phyloP scores from a whole-genome alignment of 768 basidiomycete species.

The Tricholoma sp. region DNA sequence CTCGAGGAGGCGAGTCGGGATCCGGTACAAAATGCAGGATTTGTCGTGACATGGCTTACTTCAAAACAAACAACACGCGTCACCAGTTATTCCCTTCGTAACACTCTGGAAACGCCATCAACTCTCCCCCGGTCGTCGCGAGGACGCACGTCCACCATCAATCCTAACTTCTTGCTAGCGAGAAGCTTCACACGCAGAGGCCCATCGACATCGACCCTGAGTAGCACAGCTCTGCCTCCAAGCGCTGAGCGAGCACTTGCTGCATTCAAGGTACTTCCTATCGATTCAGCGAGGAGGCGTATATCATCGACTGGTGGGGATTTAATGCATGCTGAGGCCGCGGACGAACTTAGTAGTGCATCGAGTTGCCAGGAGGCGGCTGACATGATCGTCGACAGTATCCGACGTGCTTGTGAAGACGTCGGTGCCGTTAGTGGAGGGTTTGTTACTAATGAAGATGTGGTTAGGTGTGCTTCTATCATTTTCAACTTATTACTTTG shows the following conservation, averaged over 20 bases:
- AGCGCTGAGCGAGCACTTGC: slow-evolving; percentile 46
- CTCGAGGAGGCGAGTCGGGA: slow-evolving; percentile 91
- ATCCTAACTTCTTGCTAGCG: slow-evolving; percentile 6
- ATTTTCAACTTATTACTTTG: slow-evolving; percentile 7
- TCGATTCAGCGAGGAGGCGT: slow-evolving; percentile 53
- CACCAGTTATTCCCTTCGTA: slow-evolving; percentile 83
- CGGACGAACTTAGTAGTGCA: slow-evolving; percentile 58
- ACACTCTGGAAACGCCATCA: slow-evolving; percentile 40
- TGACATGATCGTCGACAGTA: slow-evolving; percentile 66
- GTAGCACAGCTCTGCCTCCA: slow-evolving; percentile 25
- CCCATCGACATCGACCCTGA: slow-evolving; percentile 29
- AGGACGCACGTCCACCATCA: slow-evolving; percentile 9
- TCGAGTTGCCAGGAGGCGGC: slow-evolving; percentile 73
- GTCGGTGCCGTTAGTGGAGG: slow-evolving; percentile 42
- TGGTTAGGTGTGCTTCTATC: slow-evolving; percentile 61
- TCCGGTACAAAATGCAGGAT: slow-evolving; percentile 83
- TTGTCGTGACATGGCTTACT: slow-evolving; percentile 75
- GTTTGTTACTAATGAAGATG: slow-evolving; percentile 62
- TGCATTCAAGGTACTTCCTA: slow-evolving; percentile 76
- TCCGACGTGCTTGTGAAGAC: slow-evolving; percentile 63
- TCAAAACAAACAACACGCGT: slow-evolving; percentile 68
- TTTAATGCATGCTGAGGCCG: slow-evolving; percentile 44
- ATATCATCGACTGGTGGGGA: slow-evolving; percentile 41
- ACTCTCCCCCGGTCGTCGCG: slow-evolving; percentile 8
- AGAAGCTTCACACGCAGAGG: slow-evolving; percentile 12